Conservation (phyloP, 495 filamentous ascomycete species). For the Cenococcum geophilum region DNA sequence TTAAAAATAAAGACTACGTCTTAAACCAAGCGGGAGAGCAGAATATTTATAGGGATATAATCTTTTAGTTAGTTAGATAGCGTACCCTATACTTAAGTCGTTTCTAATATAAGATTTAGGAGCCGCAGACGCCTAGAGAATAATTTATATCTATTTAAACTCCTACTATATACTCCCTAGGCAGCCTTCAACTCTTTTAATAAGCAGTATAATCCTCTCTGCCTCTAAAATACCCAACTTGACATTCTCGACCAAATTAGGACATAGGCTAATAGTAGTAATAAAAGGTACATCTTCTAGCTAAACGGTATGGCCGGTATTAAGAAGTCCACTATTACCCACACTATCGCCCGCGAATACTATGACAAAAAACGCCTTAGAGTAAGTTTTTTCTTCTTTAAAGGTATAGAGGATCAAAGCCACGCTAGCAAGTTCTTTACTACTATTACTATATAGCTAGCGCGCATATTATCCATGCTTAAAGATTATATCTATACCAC, state of each 20-base stretch:
- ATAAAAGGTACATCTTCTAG: conserved; percentile 32
- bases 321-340: conserved; percentile 1
- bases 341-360: neutral
- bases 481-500: neutral
- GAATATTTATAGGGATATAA: too few species aligned
- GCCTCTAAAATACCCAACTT: neutral
- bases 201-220: neutral
- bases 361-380: conserved; percentile 16
- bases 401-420: conserved; percentile 17
- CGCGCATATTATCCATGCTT: conserved; percentile 1
- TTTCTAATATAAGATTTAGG: too few species aligned
- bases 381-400: conserved; percentile 31
- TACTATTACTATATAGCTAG: conserved; percentile 19
- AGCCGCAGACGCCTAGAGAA: too few species aligned
- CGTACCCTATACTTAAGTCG: too few species aligned
- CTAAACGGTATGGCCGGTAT: conserved; percentile 25
- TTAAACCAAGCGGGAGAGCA: too few species aligned
- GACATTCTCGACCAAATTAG: neutral
- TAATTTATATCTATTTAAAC: too few species aligned
- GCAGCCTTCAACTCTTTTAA: neutral
- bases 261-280: neutral
- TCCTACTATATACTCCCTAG: neutral
- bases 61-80: too few species aligned
- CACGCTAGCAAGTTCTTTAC: conserved; percentile 23
- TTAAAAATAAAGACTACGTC: too few species aligned